Evolutionary conservation across 2,329 filamentous ascomycete genomes (phyloP).

Genomic region (Triangularia setosa): DNA sequence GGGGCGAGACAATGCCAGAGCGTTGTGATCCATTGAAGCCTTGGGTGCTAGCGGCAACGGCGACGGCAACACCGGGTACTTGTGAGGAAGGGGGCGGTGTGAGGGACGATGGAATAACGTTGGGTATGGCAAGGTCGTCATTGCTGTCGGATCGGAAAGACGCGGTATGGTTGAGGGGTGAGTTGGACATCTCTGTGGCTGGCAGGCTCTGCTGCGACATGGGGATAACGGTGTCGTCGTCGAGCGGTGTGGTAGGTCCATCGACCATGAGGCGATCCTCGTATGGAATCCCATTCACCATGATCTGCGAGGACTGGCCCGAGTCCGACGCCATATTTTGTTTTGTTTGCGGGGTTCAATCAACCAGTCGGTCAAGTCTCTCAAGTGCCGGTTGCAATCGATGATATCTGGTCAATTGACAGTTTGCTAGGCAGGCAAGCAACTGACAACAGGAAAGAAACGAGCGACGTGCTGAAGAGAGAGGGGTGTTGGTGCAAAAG

Average conservation of each 20-base stretch:
- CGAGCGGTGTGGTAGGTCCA: constrained; percentile 33
- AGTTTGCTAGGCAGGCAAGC: background rate
- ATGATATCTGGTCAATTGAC: no score
- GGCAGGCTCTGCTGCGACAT: constrained; percentile 53
- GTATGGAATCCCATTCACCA: constrained; percentile 28
- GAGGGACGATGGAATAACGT: constrained; percentile 54
- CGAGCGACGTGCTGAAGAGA: background rate
- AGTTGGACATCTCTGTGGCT: constrained; percentile 53
- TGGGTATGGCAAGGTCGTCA: constrained; percentile 42
- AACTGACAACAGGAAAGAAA: background rate
- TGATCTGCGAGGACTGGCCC: constrained; percentile 32
- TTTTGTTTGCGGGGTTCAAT: background rate
- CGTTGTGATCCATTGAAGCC: constrained; percentile 41
- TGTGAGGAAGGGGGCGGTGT: constrained; percentile 57
- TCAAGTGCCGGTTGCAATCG: no score
- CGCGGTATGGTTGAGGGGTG: constrained; percentile 45
- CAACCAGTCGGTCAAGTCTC: background rate
- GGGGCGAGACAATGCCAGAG: constrained; percentile 51
- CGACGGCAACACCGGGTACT: constrained; percentile 33
- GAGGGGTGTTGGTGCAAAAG: constrained; percentile 3
- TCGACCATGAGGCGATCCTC: constrained; percentile 28
- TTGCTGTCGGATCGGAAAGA: constrained; percentile 50
- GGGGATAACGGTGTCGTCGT: constrained; percentile 26
- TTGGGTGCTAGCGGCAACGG: constrained; percentile 27
- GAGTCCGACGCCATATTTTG: constrained; percentile 30